Evolutionary conservation across 441 rosid genomes (phyloP), one percentile per base, ranked within the genome.

Genomic region (Theobroma grandiflorum): DNA sequence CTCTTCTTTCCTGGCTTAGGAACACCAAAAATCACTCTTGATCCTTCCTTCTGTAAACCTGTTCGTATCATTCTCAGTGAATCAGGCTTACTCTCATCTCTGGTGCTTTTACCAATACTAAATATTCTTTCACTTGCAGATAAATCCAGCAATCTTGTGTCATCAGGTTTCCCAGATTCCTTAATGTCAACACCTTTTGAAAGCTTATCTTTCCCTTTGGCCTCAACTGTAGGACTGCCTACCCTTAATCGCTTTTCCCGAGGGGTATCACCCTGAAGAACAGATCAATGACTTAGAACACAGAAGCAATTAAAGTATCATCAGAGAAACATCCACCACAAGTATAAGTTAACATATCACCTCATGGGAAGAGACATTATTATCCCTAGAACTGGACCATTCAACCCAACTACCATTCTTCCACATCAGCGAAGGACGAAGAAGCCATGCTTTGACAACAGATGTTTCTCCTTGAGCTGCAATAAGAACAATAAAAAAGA

Each of bases 1-100:
- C 94, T 88, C 83, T 93, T 97, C 90, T 95, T 97, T 80, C 99
- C 99, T 82, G 99, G 99, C 85, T 93, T 95, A 61, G 99, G 99
- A 82, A 95, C 94, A 64, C 99, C 99, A 79, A 93, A 90, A 78
- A 91, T 72, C 76, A 89, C 94, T 85, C 90, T 86, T 18, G 98
- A 86, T 79, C 98, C 98, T 85, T 92, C 95, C 90, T 87, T 95
- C 81, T 92, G 97, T 82, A 91, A 83, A 47, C 97, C 98, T 74
- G 93, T 90, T 78, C 98, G 85, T 38, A 81, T 84, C 89, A 85
- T 88, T 85, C 93, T 88, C 64, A 80, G 90, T 42, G 86, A 82
- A 75, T 85, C 90, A 22, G 87, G 87, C 78, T 87, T 91, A 74
- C 67, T 85, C 76, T 82, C 93, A 73, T 86, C 89, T 81, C 79